phyloP scores from a whole-genome alignment of 768 basidiomycete species.

The Rhodotorula sphaerocarpa region DNA sequence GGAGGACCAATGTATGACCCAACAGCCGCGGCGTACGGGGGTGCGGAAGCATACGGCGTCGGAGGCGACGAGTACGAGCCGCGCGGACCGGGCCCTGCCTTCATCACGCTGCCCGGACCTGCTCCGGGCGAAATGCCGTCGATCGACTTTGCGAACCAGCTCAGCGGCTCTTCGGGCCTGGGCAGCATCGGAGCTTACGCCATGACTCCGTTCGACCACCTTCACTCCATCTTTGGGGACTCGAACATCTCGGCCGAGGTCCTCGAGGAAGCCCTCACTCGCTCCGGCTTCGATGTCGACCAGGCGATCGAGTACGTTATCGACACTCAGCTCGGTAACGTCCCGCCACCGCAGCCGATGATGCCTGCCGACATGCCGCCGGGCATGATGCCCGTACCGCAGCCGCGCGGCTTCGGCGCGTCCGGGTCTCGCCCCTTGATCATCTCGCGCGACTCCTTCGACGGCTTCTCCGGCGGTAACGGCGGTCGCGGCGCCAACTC shows the following conservation, averaged over 20 bases:
- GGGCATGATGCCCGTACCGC: conserved; percentile 51
- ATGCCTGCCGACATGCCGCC: not conserved
- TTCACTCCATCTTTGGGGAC: conserved; percentile 77
- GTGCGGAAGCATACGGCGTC: not conserved
- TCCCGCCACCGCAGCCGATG: conserved; percentile 45
- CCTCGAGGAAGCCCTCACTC: conserved; percentile 81
- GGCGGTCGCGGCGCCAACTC: conserved; percentile 28
- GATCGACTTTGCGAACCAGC: conserved; percentile 34
- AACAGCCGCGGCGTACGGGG: no score
- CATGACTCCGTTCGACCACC: conserved; percentile 96
- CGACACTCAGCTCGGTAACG: conserved; percentile 50
- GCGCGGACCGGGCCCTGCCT: conserved; percentile 16
- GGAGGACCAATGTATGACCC: conserved; percentile 25
- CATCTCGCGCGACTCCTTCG: conserved; percentile 39
- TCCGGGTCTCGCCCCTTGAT: conserved; percentile 36
- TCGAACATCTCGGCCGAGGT: conserved; percentile 80
- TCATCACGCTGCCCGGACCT: conserved; percentile 28
- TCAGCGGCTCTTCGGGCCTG: conserved; percentile 7
- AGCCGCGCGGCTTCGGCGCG: conserved; percentile 7
- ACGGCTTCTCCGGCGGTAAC: conserved; percentile 35
- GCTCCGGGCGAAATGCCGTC: conserved; percentile 30
- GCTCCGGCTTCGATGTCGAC: conserved; percentile 90
- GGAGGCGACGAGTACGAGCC: conserved; percentile 5
- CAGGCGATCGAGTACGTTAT: conserved; percentile 89
- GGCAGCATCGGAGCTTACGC: conserved; percentile 35